phyloP scores from a whole-genome alignment of 495 filamentous ascomycete species.

The Aspergillus homomorphus region DNA sequence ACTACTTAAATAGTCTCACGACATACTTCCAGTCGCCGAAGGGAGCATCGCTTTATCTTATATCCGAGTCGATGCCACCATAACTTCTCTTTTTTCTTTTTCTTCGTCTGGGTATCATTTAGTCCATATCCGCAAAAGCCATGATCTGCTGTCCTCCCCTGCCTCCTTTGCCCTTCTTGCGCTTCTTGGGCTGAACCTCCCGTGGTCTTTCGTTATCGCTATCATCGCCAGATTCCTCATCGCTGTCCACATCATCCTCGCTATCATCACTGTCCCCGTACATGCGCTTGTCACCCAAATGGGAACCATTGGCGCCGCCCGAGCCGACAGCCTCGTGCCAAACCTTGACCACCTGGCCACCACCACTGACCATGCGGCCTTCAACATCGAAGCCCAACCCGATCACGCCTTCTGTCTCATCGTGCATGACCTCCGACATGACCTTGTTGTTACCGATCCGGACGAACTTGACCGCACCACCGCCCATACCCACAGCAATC shows the following conservation, averaged over 20 bases:
- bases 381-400: conserved; percentile 76
- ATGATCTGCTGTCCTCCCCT: conserved; percentile 56
- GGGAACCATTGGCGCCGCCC: conserved; percentile 37
- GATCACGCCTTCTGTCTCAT: conserved; percentile 80
- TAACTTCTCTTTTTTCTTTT: background rate
- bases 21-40: background rate
- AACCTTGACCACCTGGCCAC: conserved; percentile 78
- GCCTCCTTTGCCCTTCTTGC: conserved; percentile 55
- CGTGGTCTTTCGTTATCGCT: conserved; percentile 37
- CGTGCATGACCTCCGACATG: conserved; percentile 62
- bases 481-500: conserved; percentile 71
- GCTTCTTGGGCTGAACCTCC: conserved; percentile 52
- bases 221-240: conserved; percentile 36
- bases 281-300: conserved; percentile 34
- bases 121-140: conserved; percentile 65
- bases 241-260: conserved; percentile 41
- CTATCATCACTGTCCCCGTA: conserved; percentile 41
- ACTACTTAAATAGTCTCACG: background rate
- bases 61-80: background rate
- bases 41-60: background rate
- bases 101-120: conserved; percentile 28
- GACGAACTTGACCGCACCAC: conserved; percentile 59
- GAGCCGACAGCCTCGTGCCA: conserved; percentile 61
- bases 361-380: conserved; percentile 81
- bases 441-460: conserved; percentile 58